Percentiles rank a stretch among this genome's conserved stretches.
Conservation (phyloP, 257 asterid genomes). For the Fraxinus excelsior region DNA sequence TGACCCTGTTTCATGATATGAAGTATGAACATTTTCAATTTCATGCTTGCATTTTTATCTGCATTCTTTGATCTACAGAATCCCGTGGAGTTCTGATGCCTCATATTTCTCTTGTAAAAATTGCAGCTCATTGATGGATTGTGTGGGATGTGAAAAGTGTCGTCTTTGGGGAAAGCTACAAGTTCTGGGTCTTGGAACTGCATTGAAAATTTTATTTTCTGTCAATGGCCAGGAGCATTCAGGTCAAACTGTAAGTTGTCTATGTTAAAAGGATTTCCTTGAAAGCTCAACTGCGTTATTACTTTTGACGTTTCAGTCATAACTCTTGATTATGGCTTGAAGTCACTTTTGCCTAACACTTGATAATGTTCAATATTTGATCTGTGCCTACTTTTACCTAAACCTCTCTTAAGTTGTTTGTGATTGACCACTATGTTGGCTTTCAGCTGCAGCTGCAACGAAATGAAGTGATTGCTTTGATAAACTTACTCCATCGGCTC, state of each 20-base stretch:
- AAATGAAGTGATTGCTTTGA: conserved; percentile 70
- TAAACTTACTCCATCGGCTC: conserved; percentile 60
- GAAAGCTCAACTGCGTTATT: neutral
- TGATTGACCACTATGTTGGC: conserved; percentile 8
- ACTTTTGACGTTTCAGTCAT: neutral
- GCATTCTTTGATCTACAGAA: neutral
- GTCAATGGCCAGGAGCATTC: conserved; percentile 38
- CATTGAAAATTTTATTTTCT: conserved; percentile 53
- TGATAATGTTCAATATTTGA: neutral
- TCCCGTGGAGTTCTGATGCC: conserved; percentile 11
- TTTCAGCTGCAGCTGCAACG: conserved; percentile 62
- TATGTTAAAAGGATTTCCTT: neutral
- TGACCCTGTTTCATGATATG: neutral
- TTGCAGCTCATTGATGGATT: conserved; percentile 64
- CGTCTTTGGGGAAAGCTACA: conserved; percentile 82
- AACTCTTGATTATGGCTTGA: neutral
- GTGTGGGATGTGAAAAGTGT: conserved; percentile 69
- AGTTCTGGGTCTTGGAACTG: conserved; percentile 66
- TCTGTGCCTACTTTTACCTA: neutral
- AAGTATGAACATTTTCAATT: neutral
- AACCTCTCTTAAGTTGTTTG: neutral
- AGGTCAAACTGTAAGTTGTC: conserved; percentile 40
- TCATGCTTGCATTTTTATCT: neutral
- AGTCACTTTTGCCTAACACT: neutral
- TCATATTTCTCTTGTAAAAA: conserved; percentile 3